These are phyloP conservation scores for Diplogelasinospora grovesii DNA, from an alignment of 495 filamentous ascomycete genomes.

Conservation along the genomic window DNA sequence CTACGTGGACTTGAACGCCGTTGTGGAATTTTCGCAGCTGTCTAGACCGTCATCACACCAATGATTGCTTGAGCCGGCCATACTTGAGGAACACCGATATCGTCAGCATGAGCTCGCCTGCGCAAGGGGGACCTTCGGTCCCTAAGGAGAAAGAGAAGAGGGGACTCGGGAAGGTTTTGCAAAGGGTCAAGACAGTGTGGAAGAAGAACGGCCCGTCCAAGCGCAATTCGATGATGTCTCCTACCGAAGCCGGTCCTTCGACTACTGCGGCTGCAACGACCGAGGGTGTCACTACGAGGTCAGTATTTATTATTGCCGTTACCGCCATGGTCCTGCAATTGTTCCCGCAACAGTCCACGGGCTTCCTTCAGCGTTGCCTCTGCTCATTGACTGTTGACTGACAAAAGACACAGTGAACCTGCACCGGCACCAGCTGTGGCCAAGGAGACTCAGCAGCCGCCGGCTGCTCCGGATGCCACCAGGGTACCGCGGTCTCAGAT, in stretches of 20 bases:
- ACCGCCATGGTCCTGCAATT: too few relatives aligned
- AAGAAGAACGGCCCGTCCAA: conserved; percentile 43
- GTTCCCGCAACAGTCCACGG: too few relatives aligned
- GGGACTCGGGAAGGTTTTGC: conserved; percentile 56
- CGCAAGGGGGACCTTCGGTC: conserved; percentile 25
- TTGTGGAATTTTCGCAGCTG: neutral
- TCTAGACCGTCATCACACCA: neutral
- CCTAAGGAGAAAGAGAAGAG: conserved; percentile 51
- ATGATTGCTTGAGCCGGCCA: conserved; percentile 5
- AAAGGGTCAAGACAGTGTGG: conserved; percentile 57
- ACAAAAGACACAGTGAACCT: conserved; percentile 24
- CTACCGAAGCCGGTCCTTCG: conserved; percentile 11
- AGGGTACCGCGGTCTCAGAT: conserved; percentile 41
- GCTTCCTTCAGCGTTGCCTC: too few relatives aligned
- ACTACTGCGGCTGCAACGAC: conserved; percentile 14
- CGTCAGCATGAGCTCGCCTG: conserved; percentile 38
- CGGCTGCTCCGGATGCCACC: conserved; percentile 17
- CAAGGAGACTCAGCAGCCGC: conserved; percentile 10
- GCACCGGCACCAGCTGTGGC: conserved; percentile 13
- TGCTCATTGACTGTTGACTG: conserved; percentile 6
- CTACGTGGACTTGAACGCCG: neutral
- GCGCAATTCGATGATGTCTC: conserved; percentile 15
- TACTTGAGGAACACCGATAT: conserved; percentile 4
- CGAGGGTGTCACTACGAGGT: conserved; percentile 23
- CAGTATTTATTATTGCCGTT: conserved; percentile 10